phyloP scores from a whole-genome alignment of 768 basidiomycete genomes.

The Lentinula edodes region DNA sequence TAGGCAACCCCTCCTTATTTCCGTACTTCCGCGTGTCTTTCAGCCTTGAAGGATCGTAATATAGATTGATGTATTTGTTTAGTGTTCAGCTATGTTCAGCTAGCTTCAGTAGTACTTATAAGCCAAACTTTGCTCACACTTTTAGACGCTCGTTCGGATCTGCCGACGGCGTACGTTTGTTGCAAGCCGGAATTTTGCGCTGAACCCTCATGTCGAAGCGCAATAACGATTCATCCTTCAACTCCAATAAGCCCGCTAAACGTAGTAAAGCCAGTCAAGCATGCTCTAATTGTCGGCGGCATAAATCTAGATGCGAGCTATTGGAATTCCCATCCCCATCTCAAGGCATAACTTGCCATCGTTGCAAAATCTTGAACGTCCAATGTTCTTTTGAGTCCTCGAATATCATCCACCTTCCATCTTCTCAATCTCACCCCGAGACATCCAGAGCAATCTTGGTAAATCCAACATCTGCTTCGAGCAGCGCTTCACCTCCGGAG shows the following conservation, averaged over 20 bases:
- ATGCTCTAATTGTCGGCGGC: slow-evolving; percentile 39
- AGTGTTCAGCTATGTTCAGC: background rate
- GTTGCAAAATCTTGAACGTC: slow-evolving; percentile 42
- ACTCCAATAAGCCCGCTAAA: slow-evolving; percentile 19
- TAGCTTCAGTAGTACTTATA: background rate
- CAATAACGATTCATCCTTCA: background rate
- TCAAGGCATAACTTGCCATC: slow-evolving; percentile 33
- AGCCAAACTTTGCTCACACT: background rate
- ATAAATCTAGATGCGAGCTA: slow-evolving; percentile 46
- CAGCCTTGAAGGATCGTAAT: background rate
- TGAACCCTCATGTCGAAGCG: background rate
- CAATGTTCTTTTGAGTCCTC: slow-evolving; percentile 41
- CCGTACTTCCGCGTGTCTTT: background rate
- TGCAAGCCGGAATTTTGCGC: background rate
- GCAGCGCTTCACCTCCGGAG: slow-evolving; percentile 5
- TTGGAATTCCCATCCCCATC: slow-evolving; percentile 32
- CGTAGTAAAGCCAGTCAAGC: slow-evolving; percentile 39
- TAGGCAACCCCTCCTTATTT: background rate
- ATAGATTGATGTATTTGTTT: slow-evolving; percentile 1
- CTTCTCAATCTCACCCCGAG: slow-evolving; percentile 4
- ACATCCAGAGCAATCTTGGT: background rate
- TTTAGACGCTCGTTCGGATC: background rate
- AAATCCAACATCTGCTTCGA: background rate
- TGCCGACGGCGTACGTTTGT: background rate
- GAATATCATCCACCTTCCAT: slow-evolving; percentile 18